Base-by-base conservation (phyloP, 257 asterid genomes). In the Paulownia fortunei region DNA sequence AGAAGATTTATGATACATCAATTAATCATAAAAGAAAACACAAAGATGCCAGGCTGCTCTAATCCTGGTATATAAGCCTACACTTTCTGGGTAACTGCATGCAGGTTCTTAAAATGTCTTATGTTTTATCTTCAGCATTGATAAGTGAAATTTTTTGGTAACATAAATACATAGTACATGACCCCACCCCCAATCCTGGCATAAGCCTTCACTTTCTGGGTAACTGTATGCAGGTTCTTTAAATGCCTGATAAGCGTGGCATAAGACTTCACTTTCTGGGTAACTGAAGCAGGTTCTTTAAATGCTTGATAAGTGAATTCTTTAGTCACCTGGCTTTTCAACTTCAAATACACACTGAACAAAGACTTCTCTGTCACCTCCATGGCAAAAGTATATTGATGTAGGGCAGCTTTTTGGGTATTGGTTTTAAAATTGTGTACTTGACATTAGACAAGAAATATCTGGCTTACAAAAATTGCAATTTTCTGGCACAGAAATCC, bases 381-480 rank as follows among this genome's bases (percentile, higher is more conserved):
- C 55, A 62, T 30, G 56, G 64, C 41, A 66, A 66, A 80, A 73
- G 12, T 76, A 73, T 63, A 27, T 19, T 13, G 37, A 78, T 23
- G 65, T 44, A 54, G 56, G 71, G 23, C 39, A 55, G 7, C 51
- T n/a, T n/a, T n/a, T n/a, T n/a, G n/a, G n/a, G n/a, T n/a, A n/a
- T n/a, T n/a, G n/a, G n/a, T n/a, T n/a, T n/a, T n/a, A n/a, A n/a
- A n/a, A n/a, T n/a, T n/a, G n/a, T n/a, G n/a, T n/a, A n/a, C n/a
- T n/a, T n/a, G n/a, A n/a, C n/a, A n/a, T n/a, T n/a, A n/a, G n/a
- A n/a, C n/a, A n/a, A n/a, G n/a, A n/a, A n/a, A n/a, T n/a, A n/a
- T n/a, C n/a, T n/a, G n/a, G n/a, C n/a, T n/a, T n/a, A n/a, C n/a
- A n/a, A n/a, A n/a, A n/a, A n/a, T n/a, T 12, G 55, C 55, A 47